Percentiles rank a stretch among this genome's conserved stretches.
phyloP scores from a whole-genome alignment of 371 early-diverging fungal genomes.

The Mortierella sp. region DNA sequence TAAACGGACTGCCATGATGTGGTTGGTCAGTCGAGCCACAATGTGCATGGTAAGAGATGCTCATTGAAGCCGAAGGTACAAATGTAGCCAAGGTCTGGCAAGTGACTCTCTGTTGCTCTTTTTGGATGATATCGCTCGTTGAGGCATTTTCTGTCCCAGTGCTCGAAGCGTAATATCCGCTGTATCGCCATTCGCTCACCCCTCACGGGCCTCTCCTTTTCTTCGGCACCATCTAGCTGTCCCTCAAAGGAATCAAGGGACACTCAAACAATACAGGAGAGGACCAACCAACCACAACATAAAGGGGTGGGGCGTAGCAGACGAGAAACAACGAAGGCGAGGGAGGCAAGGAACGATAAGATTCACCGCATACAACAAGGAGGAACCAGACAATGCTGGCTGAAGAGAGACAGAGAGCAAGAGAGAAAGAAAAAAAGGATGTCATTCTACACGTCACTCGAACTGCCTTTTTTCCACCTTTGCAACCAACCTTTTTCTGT shows the following conservation, averaged over 20 bases:
- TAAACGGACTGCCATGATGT: too few species aligned
- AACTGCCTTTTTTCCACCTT: too few species aligned
- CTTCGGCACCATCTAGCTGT: background rate
- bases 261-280: background rate
- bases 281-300: background rate
- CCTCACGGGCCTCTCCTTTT: background rate
- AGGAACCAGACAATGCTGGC: background rate
- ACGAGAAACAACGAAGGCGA: background rate
- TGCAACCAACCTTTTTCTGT: background rate
- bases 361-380: background rate
- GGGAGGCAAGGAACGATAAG: background rate
- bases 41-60: too few species aligned
- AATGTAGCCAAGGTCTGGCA: background rate
- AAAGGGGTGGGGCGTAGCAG: background rate
- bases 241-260: too few species aligned
- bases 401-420: too few species aligned
- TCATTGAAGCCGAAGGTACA: too few species aligned
- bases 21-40: too few species aligned
- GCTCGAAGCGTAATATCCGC: background rate
- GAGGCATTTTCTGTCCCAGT: slow-evolving; percentile 3
- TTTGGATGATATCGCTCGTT: background rate
- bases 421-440: background rate
- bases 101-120: background rate
- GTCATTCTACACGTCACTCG: background rate
- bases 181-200: background rate